Base-by-base conservation (phyloP, 345 rosid species). In the Gossypium longicalyx region DNA sequence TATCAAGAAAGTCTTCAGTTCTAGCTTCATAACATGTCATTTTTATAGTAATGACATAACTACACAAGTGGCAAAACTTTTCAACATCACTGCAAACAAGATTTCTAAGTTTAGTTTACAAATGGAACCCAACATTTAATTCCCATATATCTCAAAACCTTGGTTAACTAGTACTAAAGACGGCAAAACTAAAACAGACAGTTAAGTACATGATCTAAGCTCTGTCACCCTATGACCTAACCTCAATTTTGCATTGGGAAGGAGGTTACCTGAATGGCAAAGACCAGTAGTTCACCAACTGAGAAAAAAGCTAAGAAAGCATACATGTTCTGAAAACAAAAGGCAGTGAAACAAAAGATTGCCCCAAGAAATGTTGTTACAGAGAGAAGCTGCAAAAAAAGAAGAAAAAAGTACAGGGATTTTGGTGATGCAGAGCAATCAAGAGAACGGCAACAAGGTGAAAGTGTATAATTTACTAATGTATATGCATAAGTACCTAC, bases 311-410 rank as follows among this genome's bases (percentile, higher is more conserved):
- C 94, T 71, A 94, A 85, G 83, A 92, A 94, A 69, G 81, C 85
- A 66, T 92, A 92, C 97, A 94, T 78, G 96, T 81, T 92, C 83
- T 89, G 91, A 56, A 85, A 84, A 77, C 93, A 92, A 80, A 94
- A 94, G 76, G 98, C 96, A 75, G 75, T 70, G 57, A 94, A 94
- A 84, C 98, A 94, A 74, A 88, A 91, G 56, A 83, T 44, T 63
- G 90, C 98, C 56, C 98, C 98, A 43, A 83, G 2, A 78, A 92
- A 86, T 20, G 98, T 91, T 70, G 89, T 77, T 51, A 70, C 70
- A 15, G 96, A 92, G 71, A 92, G 94, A 78, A 94, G 91, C 98
- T 94, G 94, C 83, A 82, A 67, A 67, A 66, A 73, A 53, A 34
- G 5, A 34, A 81, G 57, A 59, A 62, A 72, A 45, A 45, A 47